Conservation (phyloP, 1,139 yeast species). For the Arxiozyma telluris region DNA sequence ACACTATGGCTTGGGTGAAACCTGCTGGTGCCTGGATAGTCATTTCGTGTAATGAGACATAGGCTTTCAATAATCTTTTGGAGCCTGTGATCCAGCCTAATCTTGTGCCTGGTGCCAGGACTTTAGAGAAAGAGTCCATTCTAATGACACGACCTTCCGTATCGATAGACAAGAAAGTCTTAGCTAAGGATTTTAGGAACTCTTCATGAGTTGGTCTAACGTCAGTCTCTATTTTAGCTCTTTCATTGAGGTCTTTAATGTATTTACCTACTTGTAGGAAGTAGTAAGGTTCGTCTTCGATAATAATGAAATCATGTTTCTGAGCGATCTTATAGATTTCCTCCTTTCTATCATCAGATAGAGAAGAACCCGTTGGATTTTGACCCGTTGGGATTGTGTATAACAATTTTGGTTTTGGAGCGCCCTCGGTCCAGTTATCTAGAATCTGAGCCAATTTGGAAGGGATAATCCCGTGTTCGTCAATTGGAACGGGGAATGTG, state of each 20-base stretch:
- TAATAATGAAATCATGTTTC: constrained; percentile 71
- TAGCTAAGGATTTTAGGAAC: constrained; percentile 60
- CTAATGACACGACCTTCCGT: constrained; percentile 85
- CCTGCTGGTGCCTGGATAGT: constrained; percentile 79
- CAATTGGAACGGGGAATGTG: constrained; percentile 70
- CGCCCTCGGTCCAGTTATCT: constrained; percentile 58
- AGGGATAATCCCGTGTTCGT: constrained; percentile 71
- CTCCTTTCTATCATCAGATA: constrained; percentile 61
- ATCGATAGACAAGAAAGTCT: constrained; percentile 72
- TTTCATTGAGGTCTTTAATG: constrained; percentile 31
- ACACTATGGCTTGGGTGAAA: constrained; percentile 60
- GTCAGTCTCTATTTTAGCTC: constrained; percentile 31
- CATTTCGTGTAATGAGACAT: constrained; percentile 69
- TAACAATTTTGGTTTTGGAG: constrained; percentile 66
- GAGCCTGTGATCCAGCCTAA: constrained; percentile 89
- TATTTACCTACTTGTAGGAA: constrained; percentile 80
- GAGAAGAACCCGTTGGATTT: constrained; percentile 87
- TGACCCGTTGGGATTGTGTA: constrained; percentile 91
- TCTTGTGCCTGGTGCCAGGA: constrained; percentile 86
- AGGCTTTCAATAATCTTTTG: constrained; percentile 53
- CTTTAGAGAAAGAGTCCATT: constrained; percentile 86
- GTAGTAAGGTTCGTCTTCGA: constrained; percentile 95
- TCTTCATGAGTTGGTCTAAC: constrained; percentile 37
- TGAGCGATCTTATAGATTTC: constrained; percentile 64
- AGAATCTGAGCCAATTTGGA: constrained; percentile 55